Evolutionary conservation across 371 early-diverging fungal genomes (phyloP).

Genomic region (Mortierella sp.): DNA sequence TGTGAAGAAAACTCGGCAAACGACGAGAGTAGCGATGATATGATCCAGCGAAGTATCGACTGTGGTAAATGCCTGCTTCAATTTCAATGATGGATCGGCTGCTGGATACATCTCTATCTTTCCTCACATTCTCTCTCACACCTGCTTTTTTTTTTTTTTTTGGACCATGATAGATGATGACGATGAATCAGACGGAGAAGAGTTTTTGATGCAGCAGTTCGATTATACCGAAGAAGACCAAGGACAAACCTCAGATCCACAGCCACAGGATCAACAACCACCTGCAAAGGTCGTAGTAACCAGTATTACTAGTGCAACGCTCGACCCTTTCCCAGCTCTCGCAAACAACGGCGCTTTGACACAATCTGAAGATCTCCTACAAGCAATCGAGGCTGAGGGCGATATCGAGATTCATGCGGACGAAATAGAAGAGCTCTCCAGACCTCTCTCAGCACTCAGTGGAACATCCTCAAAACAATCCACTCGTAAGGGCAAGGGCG

Average conservation of each 20-base stretch:
- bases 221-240: conserved; percentile 11
- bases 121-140: conserved; percentile 2
- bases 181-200: conserved; percentile 38
- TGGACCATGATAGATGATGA: conserved; percentile 31
- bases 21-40: conserved; percentile 36
- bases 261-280: conserved; percentile 2
- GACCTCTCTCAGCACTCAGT: conserved; percentile 11
- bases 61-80: conserved; percentile 18
- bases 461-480: neutral
- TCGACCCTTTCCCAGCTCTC: too few species aligned
- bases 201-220: conserved; percentile 47
- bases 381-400: conserved; percentile 22
- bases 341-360: conserved; percentile 26
- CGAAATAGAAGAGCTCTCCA: conserved; percentile 26
- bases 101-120: neutral
- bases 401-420: conserved; percentile 30
- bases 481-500: conserved; percentile 1
- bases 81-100: neutral
- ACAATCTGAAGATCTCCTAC: conserved; percentile 41
- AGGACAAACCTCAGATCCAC: neutral
- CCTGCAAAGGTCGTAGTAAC: neutral
- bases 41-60: conserved; percentile 30
- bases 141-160: neutral
- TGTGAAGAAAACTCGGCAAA: too few species aligned
- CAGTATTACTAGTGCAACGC: neutral